Base-by-base conservation (phyloP, 257 asterid genomes). In the Striga asiatica region DNA sequence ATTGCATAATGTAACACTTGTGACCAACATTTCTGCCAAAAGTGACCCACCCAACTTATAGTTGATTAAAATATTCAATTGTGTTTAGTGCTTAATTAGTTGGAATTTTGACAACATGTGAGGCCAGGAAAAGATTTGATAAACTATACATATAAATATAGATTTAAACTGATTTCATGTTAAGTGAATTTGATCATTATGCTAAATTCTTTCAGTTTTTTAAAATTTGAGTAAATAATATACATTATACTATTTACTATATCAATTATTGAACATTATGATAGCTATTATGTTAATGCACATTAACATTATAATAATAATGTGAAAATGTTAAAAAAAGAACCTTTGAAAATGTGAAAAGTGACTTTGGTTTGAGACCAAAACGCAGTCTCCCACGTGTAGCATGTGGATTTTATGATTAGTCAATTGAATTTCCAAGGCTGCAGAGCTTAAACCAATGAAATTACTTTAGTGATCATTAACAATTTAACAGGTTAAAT, bases 381-480 rank as follows among this genome's bases (percentile, higher is more conserved):
- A 49, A 24, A 62, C 80, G 55, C 82, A 61, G 80, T 70, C 82
- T 79, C 89, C 93, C 93, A 89, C 83, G 72, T 77, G 92, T 41
- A 47, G 84, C 94, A 85, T 79, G 95, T 82, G 94, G 72, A 52
- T n/a, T 52, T 70, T 74, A 68, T 69, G 73, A 71, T 76, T 84
- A 74, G 65, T 87, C 72, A 74, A 81, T 65, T 75, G 22, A 42
- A 69, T 62, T 62, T 63, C 59, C 61, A 52, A 58, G 66, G 52
- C 66, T 62, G 50, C 61, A 62, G 65, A 68, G 71, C 78, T 71
- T 66, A 83, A 78, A 69, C 94, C 93, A 79, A 82, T 70, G 78
- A 56, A 16, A 62, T 74, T 66, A 65, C 78, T 77, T 78, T 74
- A 66, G 47, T 35, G 4, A 35, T 35, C 16, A 21, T 41, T 2